Evolutionary conservation across 306 rosid genomes (phyloP).

Genomic region (Gynostemma pentaphyllum): DNA sequence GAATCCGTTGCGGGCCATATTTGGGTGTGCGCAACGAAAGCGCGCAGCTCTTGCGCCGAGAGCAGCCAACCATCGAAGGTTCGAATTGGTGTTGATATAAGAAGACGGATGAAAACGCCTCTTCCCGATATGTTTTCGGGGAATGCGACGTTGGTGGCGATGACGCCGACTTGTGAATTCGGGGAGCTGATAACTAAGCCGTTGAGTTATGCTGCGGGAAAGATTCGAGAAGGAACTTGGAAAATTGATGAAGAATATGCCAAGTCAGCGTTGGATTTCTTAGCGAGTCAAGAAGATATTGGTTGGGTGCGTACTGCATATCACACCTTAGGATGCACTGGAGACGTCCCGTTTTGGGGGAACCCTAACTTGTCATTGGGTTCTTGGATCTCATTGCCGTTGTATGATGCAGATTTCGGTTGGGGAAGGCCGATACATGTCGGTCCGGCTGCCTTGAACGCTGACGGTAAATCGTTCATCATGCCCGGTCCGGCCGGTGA

Average conservation of each 20-base stretch:
- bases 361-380: slow-evolving; percentile 30
- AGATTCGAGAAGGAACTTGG: slow-evolving; percentile 40
- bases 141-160: slow-evolving; percentile 31
- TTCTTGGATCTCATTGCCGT: slow-evolving; percentile 46
- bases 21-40: slow-evolving; percentile 53
- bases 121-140: slow-evolving; percentile 44
- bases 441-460: slow-evolving; percentile 32
- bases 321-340: slow-evolving; percentile 1
- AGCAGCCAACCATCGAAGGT: slow-evolving; percentile 24
- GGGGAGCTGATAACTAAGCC: slow-evolving; percentile 47
- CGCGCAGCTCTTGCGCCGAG: slow-evolving; percentile 21
- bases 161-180: slow-evolving; percentile 20
- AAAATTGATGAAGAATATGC: slow-evolving; percentile 34
- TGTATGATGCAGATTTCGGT: slow-evolving; percentile 51
- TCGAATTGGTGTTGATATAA: slow-evolving; percentile 28
- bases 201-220: slow-evolving; percentile 36
- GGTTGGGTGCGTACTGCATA: slow-evolving; percentile 10
- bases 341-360: slow-evolving; percentile 18
- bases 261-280: slow-evolving; percentile 24
- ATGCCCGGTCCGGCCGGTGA: slow-evolving; percentile 25
- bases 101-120: slow-evolving; percentile 30
- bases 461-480: slow-evolving; percentile 37
- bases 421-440: slow-evolving; percentile 46
- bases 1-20: slow-evolving; percentile 37
- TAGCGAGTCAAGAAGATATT: slow-evolving; percentile 30